These are phyloP conservation scores for Fusarium sp. DNA, from an alignment of 2,329 filamentous ascomycete genomes.

Conservation along the genomic window DNA sequence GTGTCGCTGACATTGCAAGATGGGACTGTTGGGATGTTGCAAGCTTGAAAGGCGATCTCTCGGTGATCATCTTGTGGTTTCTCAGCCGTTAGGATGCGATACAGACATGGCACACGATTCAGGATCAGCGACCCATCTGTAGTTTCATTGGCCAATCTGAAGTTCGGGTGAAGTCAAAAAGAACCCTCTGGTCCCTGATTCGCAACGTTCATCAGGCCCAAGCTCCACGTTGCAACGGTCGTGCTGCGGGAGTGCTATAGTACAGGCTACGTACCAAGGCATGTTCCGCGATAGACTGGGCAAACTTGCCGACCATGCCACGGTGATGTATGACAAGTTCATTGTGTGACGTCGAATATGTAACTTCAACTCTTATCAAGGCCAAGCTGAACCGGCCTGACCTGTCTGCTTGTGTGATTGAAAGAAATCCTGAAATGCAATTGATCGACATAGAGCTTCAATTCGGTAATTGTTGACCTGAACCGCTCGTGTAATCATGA, in stretches of 20 bases:
- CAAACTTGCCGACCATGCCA: conserved; percentile 20
- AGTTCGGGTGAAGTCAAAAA: conserved; percentile 34
- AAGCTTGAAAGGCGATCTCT: neutral
- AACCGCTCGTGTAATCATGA: conserved; percentile 25
- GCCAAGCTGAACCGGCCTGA: neutral
- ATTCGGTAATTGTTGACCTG: conserved; percentile 11
- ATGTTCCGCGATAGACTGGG: conserved; percentile 22
- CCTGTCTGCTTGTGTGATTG: neutral
- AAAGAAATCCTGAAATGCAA: conserved; percentile 5
- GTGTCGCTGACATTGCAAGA: conserved; percentile 13
- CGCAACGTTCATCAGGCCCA: conserved; percentile 17
- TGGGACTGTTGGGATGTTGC: neutral
- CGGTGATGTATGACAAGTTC: conserved; percentile 41
- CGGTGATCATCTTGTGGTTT: conserved; percentile 13
- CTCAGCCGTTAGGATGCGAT: neutral
- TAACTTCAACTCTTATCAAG: neutral
- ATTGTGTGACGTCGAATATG: conserved; percentile 37
- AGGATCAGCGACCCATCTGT: conserved; percentile 17
- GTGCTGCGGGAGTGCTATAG: conserved; percentile 26
- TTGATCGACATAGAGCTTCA: conserved; percentile 6
- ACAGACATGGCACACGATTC: conserved; percentile 34
- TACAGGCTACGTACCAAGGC: conserved; percentile 6
- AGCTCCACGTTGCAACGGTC: conserved; percentile 37
- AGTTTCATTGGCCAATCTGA: conserved; percentile 27
- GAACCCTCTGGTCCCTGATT: conserved; percentile 31